A percentile compares a stretch with the other conserved stretches of the same genome.
Evolutionary conservation across 2,329 filamentous ascomycete species (phyloP).

Genomic region (Periglandula ipomoeae): DNA sequence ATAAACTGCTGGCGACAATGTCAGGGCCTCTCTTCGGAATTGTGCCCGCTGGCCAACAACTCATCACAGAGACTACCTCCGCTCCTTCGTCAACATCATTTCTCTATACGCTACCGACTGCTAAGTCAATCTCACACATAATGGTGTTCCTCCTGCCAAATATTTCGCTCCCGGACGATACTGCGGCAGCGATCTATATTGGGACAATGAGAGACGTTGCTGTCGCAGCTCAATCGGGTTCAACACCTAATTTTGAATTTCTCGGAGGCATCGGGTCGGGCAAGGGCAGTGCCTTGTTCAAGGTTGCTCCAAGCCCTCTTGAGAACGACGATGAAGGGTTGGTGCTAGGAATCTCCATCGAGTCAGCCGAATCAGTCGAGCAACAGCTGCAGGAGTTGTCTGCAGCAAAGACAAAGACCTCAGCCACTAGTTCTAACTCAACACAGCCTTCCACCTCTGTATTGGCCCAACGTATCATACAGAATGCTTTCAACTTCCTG

Average conservation of each 20-base stretch:
- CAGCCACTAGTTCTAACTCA: not conserved
- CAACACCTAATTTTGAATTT: conserved; percentile 60
- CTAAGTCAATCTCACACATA: conserved; percentile 63
- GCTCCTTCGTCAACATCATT: conserved; percentile 45
- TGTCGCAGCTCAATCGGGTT: conserved; percentile 28
- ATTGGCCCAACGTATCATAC: conserved; percentile 87
- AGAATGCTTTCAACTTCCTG: conserved; percentile 95
- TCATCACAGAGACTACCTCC: conserved; percentile 46
- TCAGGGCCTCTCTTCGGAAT: conserved; percentile 46
- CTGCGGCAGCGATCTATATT: conserved; percentile 85
- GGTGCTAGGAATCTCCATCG: conserved; percentile 74
- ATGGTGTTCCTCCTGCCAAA: conserved; percentile 84
- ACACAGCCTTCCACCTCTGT: conserved; percentile 56
- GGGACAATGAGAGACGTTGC: conserved; percentile 41
- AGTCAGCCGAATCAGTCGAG: conserved; percentile 63
- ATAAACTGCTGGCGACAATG: conserved; percentile 23
- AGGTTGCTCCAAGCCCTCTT: conserved; percentile 38
- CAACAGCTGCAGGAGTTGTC: conserved; percentile 55
- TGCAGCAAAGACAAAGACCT: conserved; percentile 16
- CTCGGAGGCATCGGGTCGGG: conserved; percentile 83
- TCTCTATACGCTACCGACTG: conserved; percentile 41
- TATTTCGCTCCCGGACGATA: conserved; percentile 59
- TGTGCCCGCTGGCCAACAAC: conserved; percentile 49
- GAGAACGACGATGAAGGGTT: conserved; percentile 36
- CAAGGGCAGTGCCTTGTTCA: conserved; percentile 89